These are phyloP conservation scores for Xylaria polymorpha DNA, from an alignment of 2,329 filamentous ascomycete species.

Conservation along the genomic window DNA sequence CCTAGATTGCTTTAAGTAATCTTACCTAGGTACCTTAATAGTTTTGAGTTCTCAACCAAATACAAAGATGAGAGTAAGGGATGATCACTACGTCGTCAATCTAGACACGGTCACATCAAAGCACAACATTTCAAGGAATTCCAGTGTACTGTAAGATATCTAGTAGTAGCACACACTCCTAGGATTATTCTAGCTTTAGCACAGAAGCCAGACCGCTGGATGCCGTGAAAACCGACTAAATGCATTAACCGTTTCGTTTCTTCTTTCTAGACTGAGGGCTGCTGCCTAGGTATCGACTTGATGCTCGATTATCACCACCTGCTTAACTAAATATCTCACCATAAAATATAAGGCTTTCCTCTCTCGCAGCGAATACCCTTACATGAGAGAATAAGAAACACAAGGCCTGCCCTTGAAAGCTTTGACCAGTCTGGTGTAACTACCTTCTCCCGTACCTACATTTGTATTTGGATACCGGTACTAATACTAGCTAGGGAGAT, in stretches of 20 bases:
- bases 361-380: background rate
- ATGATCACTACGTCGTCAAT: conserved; percentile 12
- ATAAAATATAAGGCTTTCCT: background rate
- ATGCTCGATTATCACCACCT: too few relatives aligned
- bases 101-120: conserved; percentile 7
- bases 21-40: background rate
- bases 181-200: conserved; percentile 5
- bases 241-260: background rate
- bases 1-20: background rate
- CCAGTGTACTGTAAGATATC: conserved; percentile 15
- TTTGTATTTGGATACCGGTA: conserved; percentile 5
- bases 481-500: background rate
- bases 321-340: background rate
- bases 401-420: conserved; percentile 13
- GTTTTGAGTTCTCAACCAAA: background rate
- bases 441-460: conserved; percentile 10
- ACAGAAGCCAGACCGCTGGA: conserved; percentile 12
- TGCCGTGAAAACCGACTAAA: background rate
- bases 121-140: conserved; percentile 17
- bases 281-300: background rate
- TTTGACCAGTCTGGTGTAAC: conserved; percentile 13
- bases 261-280: background rate
- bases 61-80: background rate
- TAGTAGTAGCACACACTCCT: conserved; percentile 5
- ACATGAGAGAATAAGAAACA: background rate